phyloP scores from a whole-genome alignment of 164 flowering plant species.

The Kalanchoe fedtschenkoi region DNA sequence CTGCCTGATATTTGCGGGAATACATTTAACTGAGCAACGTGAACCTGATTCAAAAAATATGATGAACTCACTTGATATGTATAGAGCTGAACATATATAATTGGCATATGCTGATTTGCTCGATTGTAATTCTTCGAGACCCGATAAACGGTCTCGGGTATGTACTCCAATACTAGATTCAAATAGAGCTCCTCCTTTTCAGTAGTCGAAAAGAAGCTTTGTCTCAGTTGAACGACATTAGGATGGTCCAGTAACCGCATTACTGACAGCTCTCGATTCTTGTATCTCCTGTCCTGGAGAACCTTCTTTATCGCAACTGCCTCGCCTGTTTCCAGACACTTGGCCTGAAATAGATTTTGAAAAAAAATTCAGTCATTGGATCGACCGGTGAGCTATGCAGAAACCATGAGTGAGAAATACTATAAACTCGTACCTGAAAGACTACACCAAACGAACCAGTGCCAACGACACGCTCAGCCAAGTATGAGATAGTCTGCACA shows the following conservation, averaged over 20 bases:
- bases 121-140: background rate
- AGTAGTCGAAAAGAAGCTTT: slow-evolving; percentile 4
- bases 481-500: background rate
- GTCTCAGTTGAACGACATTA: slow-evolving; percentile 3
- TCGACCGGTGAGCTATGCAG: background rate
- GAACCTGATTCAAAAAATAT: background rate
- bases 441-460: background rate
- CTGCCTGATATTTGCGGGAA: background rate
- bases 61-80: background rate
- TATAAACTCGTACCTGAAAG: background rate
- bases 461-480: background rate
- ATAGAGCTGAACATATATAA: background rate
- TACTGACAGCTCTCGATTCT: background rate
- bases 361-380: background rate
- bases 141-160: slow-evolving; percentile 2
- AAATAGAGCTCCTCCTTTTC: slow-evolving; percentile 2
- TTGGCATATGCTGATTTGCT: slow-evolving; percentile 2
- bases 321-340: background rate
- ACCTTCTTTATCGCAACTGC: background rate
- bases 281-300: background rate
- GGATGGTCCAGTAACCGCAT: background rate
- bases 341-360: background rate
- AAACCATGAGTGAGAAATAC: background rate
- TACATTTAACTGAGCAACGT: background rate
- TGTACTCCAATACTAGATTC: slow-evolving; percentile 1